Percentiles rank a stretch among this genome's conserved stretches.
Conservation (phyloP, 768 basidiomycete species). For the Lactifluus hygrophoroides region DNA sequence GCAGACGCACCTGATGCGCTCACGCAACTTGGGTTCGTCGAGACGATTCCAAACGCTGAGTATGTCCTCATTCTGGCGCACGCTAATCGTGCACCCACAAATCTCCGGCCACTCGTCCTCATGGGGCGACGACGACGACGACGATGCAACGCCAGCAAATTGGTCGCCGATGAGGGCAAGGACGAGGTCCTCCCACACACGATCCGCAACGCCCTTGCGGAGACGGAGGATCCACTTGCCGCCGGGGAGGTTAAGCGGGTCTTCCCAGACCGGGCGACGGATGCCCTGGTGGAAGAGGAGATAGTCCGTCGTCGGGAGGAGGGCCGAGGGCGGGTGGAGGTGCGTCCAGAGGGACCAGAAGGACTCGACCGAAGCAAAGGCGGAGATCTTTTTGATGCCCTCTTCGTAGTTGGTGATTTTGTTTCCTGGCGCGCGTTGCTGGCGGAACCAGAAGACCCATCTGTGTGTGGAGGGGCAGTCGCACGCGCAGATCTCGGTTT, state of each 20-base stretch:
- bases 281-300: slow-evolving; percentile 84
- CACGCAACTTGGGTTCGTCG: slow-evolving; percentile 70
- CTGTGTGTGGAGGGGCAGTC: slow-evolving; percentile 31
- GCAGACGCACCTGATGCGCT: slow-evolving; percentile 66
- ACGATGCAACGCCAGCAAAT: slow-evolving; percentile 72
- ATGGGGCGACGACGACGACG: slow-evolving; percentile 35
- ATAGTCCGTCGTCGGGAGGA: slow-evolving; percentile 88
- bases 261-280: slow-evolving; percentile 92
- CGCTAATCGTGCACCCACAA: slow-evolving; percentile 92
- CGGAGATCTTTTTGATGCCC: slow-evolving; percentile 86
- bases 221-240: slow-evolving; percentile 96
- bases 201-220: slow-evolving; percentile 82
- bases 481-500: no score
- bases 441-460: slow-evolving; percentile 90
- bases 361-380: slow-evolving; percentile 92
- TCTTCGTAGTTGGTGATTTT: slow-evolving; percentile 91
- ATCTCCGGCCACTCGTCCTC: slow-evolving; percentile 67
- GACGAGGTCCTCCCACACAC: slow-evolving; percentile 85
- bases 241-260: slow-evolving; percentile 76
- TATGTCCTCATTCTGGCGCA: slow-evolving; percentile 90
- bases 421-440: slow-evolving; percentile 82
- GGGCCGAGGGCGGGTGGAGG: slow-evolving; percentile 71
- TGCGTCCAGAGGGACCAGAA: slow-evolving; percentile 96
- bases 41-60: slow-evolving; percentile 87
- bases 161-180: slow-evolving; percentile 85